Conservation (phyloP, 768 basidiomycete species). For the Suillus subaureus region DNA sequence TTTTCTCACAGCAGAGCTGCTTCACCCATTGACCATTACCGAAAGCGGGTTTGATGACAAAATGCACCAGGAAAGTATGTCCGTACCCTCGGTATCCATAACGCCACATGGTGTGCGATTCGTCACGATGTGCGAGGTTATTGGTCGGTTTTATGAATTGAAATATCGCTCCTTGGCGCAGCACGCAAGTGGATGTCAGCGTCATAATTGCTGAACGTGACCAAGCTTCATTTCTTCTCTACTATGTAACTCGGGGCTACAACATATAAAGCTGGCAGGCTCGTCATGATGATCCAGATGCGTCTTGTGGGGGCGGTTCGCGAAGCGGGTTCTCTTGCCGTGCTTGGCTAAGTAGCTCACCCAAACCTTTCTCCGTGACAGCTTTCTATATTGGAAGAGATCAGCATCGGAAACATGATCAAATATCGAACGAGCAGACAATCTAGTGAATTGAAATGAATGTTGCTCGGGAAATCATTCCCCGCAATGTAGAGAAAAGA, state of each 20-base stretch:
- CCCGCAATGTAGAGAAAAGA: background rate
- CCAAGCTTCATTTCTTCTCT: background rate
- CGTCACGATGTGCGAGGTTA: background rate
- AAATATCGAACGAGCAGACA: background rate
- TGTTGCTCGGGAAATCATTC: conserved; percentile 5
- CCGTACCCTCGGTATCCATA: background rate
- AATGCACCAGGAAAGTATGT: background rate
- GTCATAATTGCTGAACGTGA: background rate
- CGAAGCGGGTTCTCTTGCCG: conserved; percentile 76
- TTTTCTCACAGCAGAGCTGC: background rate
- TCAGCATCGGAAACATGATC: background rate
- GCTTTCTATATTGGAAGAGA: conserved; percentile 56
- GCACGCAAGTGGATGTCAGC: background rate
- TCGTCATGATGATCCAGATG: background rate
- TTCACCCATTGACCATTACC: background rate
- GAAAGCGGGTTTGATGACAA: background rate
- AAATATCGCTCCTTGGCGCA: background rate
- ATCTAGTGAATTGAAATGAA: background rate
- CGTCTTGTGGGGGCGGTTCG: conserved; percentile 50
- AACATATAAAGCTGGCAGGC: background rate
- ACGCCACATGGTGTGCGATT: background rate
- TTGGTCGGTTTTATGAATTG: background rate
- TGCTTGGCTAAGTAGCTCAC: conserved; percentile 76
- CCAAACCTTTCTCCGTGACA: conserved; percentile 75
- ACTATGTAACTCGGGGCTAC: background rate